Conservation (phyloP, 768 basidiomycete species). For the Boletus patriciae region DNA sequence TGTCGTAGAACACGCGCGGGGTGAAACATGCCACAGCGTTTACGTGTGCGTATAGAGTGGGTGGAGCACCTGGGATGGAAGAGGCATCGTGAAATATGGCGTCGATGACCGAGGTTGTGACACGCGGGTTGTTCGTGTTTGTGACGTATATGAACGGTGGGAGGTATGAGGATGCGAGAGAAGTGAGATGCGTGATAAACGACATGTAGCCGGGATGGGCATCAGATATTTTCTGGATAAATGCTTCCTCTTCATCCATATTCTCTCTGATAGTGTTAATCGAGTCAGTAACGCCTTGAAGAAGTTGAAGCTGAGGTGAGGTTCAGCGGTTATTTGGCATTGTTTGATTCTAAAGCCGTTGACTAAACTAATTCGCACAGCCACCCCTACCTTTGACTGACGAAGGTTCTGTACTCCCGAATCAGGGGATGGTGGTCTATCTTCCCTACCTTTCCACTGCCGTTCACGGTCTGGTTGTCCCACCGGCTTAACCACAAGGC, state of each 20-base stretch:
- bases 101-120: conserved; percentile 42
- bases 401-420: too few relatives aligned
- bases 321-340: conserved; percentile 4
- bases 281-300: neutral
- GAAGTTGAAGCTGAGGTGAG: neutral
- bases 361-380: conserved; percentile 5
- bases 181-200: conserved; percentile 25
- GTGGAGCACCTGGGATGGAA: conserved; percentile 15
- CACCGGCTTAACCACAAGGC: too few relatives aligned
- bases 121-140: conserved; percentile 50
- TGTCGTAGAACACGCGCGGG: conserved; percentile 63
- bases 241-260: conserved; percentile 21
- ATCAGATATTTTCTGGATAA: conserved; percentile 5
- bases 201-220: conserved; percentile 26
- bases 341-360: conserved; percentile 18
- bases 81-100: conserved; percentile 13
- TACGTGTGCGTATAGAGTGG: conserved; percentile 45
- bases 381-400: too few relatives aligned
- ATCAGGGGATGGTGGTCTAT: too few relatives aligned
- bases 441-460: too few relatives aligned
- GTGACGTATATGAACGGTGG: conserved; percentile 71
- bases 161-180: conserved; percentile 39
- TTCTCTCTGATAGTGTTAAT: neutral
- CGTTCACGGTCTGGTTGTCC: too few relatives aligned
- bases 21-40: conserved; percentile 63